A percentile compares a stretch with the other conserved stretches of the same genome.
phyloP scores from a whole-genome alignment of 2,329 filamentous ascomycete genomes.

The Rutstroemia sydowiana region DNA sequence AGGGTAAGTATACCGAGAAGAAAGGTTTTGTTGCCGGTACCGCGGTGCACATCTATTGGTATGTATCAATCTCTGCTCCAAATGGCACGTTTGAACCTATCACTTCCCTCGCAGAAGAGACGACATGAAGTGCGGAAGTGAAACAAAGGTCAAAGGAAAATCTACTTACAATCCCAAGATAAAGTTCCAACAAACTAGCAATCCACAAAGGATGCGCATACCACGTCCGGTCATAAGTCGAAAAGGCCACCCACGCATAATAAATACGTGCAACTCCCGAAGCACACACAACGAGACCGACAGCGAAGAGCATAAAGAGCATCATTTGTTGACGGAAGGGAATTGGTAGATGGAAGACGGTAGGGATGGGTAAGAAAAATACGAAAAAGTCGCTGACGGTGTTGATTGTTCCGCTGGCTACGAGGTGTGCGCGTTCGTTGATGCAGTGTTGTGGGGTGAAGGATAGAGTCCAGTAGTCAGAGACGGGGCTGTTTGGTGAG shows the following conservation, averaged over 20 bases:
- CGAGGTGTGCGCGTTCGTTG: conserved; percentile 41
- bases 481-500: conserved; percentile 29
- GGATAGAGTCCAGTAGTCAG: conserved; percentile 32
- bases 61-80: not conserved
- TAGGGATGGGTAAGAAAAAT: conserved; percentile 42
- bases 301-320: conserved; percentile 40
- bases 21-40: conserved; percentile 38
- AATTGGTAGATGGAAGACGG: conserved; percentile 38
- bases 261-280: conserved; percentile 33
- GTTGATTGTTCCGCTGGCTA: conserved; percentile 49
- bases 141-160: not conserved
- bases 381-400: conserved; percentile 50
- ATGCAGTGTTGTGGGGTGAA: conserved; percentile 34
- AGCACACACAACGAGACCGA: conserved; percentile 39
- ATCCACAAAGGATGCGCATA: conserved; percentile 30
- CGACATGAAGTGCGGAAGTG: not conserved
- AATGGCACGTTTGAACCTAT: not conserved
- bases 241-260: conserved; percentile 27
- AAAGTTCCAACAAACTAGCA: conserved; percentile 33
- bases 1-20: conserved; percentile 33
- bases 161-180: conserved; percentile 34
- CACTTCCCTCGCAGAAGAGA: not conserved
- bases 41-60: conserved; percentile 35
- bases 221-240: conserved; percentile 31
- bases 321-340: conserved; percentile 39